Conservation (phyloP, 108 stramenopile genomes). For the Skeletonema costatum region DNA sequence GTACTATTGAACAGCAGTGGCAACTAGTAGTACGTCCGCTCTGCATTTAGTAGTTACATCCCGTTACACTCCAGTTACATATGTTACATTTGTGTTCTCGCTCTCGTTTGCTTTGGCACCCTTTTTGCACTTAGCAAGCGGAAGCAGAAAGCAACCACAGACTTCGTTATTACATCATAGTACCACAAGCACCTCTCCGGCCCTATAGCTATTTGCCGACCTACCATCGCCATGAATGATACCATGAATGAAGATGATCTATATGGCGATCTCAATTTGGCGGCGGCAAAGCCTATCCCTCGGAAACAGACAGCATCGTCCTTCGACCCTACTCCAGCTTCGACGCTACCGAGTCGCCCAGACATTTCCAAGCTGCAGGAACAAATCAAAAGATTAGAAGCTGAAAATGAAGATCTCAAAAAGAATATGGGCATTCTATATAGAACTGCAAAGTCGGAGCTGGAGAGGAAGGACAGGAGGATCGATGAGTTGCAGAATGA, state of each 20-base stretch:
- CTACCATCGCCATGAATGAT: too few relatives aligned
- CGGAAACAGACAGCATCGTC: background rate
- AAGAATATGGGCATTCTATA: slow-evolving; percentile 50
- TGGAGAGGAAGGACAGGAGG: slow-evolving; percentile 48
- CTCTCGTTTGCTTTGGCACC: too few relatives aligned
- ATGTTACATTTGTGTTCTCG: too few relatives aligned
- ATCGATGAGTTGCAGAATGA: slow-evolving; percentile 41
- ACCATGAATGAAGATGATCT: slow-evolving; percentile 21
- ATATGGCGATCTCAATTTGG: slow-evolving; percentile 31
- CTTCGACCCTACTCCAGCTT: background rate
- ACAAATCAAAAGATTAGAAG: slow-evolving; percentile 21
- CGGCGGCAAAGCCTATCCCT: slow-evolving; percentile 16
- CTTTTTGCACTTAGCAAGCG: too few relatives aligned
- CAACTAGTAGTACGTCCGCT: background rate
- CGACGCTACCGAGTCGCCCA: background rate
- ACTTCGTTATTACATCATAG: too few relatives aligned
- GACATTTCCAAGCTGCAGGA: slow-evolving; percentile 9
- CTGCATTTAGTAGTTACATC: too few relatives aligned
- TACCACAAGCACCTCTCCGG: too few relatives aligned
- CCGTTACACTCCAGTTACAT: too few relatives aligned
- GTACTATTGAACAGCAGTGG: background rate
- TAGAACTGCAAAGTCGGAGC: slow-evolving; percentile 46
- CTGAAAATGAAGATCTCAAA: slow-evolving; percentile 47
- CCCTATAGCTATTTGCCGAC: too few relatives aligned
- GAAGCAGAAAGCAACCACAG: too few relatives aligned